Base-by-base conservation (phyloP, 2,329 filamentous ascomycete species). In the Colletotrichum liaoningense region DNA sequence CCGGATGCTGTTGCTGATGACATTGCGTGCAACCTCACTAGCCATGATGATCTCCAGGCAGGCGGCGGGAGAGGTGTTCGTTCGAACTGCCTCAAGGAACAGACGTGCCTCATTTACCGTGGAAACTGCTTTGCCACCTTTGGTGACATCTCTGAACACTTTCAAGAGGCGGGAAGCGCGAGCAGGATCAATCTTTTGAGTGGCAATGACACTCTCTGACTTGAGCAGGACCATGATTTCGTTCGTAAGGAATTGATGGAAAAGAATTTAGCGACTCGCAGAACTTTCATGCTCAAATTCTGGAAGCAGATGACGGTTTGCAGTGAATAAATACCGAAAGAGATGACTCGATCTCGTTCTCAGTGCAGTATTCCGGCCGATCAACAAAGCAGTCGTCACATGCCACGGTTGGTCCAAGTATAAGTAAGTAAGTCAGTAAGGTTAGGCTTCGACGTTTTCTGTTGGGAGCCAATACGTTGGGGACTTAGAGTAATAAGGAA, bases 21-120 rank as follows among this genome's bases (percentile, higher is more conserved):
- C 77, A 4, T 71, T 33, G 12, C 81, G 60, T 0, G 76, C 80
- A 4, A 64, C 11, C 2, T 74, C 30, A 56, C 72, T 78, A 1
- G 77, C 76, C 24, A 79, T 72, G 12, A 83, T 63, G 1, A 73
- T 68, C 52, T 83, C 81, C 2, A 83, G 72, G 14, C 75, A 80
- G n/a, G 73, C 73, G 4, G 75, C 67, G 3, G 79, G 70, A 0
- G 74, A 65, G 6, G 75, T 58, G 14, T 77, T 72, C 2, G 59
- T 49, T 6, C 74, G 76, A 6, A 75, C 72, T 3, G 78, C 79
- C 35, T 80, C 75, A 1, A 81, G 54, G 35, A 80, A 83, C 8
- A 80, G 64, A 8, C 75, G 75, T 1, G 80, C 80, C 16, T 78
- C 76, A 4, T 69, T 59, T 12, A 65, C 12, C 16, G 42, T 74